Base-by-base conservation (phyloP, 2,329 filamentous ascomycete genomes). In the Fusarium avenaceum region DNA sequence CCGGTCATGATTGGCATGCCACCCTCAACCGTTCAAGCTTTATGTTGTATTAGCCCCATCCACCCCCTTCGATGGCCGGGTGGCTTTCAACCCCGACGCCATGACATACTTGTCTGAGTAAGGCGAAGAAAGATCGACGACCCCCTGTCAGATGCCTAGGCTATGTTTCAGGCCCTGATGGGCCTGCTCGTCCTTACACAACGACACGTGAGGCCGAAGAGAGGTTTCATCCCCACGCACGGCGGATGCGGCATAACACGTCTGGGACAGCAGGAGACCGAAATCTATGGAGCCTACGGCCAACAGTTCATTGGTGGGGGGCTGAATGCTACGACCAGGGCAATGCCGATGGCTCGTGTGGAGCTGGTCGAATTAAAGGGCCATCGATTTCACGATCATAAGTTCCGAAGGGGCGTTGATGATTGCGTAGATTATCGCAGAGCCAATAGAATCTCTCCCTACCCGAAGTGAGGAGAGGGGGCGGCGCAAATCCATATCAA, bases 401-500 rank as follows among this genome's bases (percentile, higher is more conserved):
- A 69, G 62, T 63, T 61, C 66, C 66, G 62, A 67, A 47, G 58
- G 56, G 60, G 56, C 52, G 67, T 50, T 65, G 58, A 44, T 66
- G 55, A 67, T 67, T 70, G 63, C 65, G 64, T 64, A 67, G 57
- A 52, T 61, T 62, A 50, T 46, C 38, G 46, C 60, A 32, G 62
- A 61, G 57, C 75, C 75, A 77, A 77, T 77, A 55, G 69, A 63
- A 72, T 57, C 15, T 46, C 45, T 45, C 70, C 65, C 26, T 75
- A 76, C 73, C 73, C 76, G 76, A 75, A 74, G 65, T 58, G 67
- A 66, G 69, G 63, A 59, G 49, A 59, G 61, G 60, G 65, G 72
- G 59, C 59, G 66, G 47, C 57, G 50, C 57, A 64, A 43, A 57
- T 58, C 58, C 64, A 61, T 47, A 57, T 67, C 56, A 57, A 48